These are phyloP conservation scores for Macrolepiota fuliginosa DNA, from an alignment of 768 basidiomycete genomes.

Conservation along the genomic window DNA sequence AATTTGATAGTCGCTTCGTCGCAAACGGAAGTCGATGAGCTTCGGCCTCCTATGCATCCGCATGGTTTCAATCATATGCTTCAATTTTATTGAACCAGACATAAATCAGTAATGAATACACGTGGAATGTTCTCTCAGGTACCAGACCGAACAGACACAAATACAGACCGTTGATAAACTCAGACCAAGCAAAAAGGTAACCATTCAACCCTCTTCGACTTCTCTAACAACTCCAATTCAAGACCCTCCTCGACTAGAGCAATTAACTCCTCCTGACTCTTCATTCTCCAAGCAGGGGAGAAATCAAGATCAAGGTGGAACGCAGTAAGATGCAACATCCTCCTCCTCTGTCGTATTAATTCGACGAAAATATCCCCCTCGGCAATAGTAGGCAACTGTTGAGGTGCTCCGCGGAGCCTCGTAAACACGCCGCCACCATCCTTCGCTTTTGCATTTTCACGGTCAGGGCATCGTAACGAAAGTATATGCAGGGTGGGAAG, in stretches of 20 bases:
- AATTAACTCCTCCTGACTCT: neutral
- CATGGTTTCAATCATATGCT: no score
- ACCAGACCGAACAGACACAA: no score
- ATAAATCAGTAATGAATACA: no score
- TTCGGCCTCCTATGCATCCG: no score
- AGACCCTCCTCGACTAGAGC: neutral
- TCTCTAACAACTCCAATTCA: neutral
- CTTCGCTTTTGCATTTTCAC: neutral
- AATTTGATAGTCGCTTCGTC: no score
- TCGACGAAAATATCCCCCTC: conserved; percentile 2
- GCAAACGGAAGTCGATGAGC: no score
- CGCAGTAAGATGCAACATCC: neutral
- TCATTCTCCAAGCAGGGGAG: neutral
- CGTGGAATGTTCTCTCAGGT: no score
- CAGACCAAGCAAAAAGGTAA: neutral
- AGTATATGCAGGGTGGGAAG: neutral
- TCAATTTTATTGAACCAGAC: no score
- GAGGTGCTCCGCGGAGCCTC: conserved; percentile 2
- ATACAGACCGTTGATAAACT: no score
- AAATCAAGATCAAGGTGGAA: conserved; percentile 1
- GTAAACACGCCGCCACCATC: neutral
- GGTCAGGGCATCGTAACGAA: neutral
- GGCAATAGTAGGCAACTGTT: neutral
- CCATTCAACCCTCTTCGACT: neutral
- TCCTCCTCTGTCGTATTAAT: neutral